phyloP scores from a whole-genome alignment of 192 early-diverging fungal genomes.

The Backusella morwellensis region DNA sequence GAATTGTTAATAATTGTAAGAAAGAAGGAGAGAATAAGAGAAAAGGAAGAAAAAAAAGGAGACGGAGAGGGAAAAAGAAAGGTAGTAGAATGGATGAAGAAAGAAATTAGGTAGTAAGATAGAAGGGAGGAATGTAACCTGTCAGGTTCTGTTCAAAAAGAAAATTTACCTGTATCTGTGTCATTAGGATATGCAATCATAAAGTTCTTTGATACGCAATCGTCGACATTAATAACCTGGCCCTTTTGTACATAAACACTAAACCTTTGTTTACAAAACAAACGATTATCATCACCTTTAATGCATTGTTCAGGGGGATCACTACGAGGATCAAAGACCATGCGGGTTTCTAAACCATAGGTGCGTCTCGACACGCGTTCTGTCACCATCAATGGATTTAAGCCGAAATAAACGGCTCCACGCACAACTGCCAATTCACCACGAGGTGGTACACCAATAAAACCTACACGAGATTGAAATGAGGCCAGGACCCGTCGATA shows the following conservation, averaged over 20 bases:
- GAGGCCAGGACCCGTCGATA: conserved; percentile 36
- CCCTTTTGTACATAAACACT: conserved; percentile 38
- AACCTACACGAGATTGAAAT: conserved; percentile 35
- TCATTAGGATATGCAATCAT: conserved; percentile 35
- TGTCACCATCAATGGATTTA: conserved; percentile 45
- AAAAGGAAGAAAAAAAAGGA: background rate
- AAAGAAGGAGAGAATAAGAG: background rate
- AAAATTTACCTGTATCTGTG: conserved; percentile 24
- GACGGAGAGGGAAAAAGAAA: background rate
- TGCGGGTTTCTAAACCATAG: conserved; percentile 45
- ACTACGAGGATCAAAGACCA: conserved; percentile 39
- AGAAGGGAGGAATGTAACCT: background rate
- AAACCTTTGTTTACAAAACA: conserved; percentile 34
- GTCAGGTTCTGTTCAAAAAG: background rate
- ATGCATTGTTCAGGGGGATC: conserved; percentile 43
- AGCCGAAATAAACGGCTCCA: conserved; percentile 49
- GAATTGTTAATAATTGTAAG: background rate
- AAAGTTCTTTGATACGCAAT: conserved; percentile 45
- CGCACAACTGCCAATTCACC: conserved; percentile 48
- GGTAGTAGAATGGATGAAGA: background rate
- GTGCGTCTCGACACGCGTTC: conserved; percentile 44
- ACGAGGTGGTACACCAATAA: conserved; percentile 48
- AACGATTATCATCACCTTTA: conserved; percentile 36
- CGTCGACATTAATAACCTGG: conserved; percentile 38
- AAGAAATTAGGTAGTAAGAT: background rate